These are phyloP conservation scores for Hanseniaspora mollemarum DNA, from an alignment of 805 yeast species.

Conservation along the genomic window DNA sequence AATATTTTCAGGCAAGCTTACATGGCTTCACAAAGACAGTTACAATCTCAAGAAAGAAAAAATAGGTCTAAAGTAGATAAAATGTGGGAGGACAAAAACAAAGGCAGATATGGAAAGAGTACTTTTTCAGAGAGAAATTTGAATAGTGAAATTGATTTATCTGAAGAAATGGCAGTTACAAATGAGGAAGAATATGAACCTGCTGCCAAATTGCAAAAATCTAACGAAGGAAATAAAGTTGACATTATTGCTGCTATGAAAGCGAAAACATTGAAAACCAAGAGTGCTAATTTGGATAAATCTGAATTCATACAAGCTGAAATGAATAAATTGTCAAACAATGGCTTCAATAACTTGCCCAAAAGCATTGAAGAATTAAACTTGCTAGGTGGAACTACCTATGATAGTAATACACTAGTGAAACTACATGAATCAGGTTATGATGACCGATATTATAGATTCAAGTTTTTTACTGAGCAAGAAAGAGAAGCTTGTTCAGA, in stretches of 20 bases:
- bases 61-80: conserved; percentile 11
- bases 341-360: conserved; percentile 17
- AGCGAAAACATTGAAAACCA: conserved; percentile 30
- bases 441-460: conserved; percentile 62
- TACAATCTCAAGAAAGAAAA: conserved; percentile 16
- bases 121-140: not conserved
- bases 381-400: conserved; percentile 18
- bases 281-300: conserved; percentile 16
- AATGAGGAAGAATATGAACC: conserved; percentile 8
- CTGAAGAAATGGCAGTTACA: conserved; percentile 11
- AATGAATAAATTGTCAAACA: conserved; percentile 19
- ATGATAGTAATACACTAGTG: conserved; percentile 42
- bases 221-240: conserved; percentile 47
- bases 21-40: conserved; percentile 38
- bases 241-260: conserved; percentile 48
- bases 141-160: not conserved
- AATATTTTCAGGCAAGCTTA: conserved; percentile 48
- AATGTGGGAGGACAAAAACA: conserved; percentile 21
- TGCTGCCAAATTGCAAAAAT: conserved; percentile 1
- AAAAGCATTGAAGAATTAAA: conserved; percentile 21
- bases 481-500: conserved; percentile 23
- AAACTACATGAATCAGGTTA: conserved; percentile 82
- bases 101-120: conserved; percentile 17
- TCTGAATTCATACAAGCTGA: conserved; percentile 17
- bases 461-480: conserved; percentile 50